phyloP scores from a whole-genome alignment of 345 rosid genomes.

The Reutealis trisperma region DNA sequence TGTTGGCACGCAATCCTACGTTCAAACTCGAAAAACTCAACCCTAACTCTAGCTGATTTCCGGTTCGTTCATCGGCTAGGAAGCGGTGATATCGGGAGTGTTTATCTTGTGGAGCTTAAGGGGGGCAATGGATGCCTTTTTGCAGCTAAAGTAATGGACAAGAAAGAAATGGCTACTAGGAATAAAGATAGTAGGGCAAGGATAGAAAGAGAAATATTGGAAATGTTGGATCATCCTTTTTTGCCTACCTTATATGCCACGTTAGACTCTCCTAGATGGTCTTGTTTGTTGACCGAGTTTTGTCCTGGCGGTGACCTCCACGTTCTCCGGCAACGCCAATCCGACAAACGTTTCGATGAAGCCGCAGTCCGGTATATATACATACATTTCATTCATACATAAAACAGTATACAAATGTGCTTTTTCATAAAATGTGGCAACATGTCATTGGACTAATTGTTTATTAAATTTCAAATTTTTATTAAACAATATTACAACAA shows the following conservation, averaged over 20 bases:
- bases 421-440: no score
- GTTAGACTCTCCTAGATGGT: conserved; percentile 68
- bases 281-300: conserved; percentile 73
- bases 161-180: conserved; percentile 57
- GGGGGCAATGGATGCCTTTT: conserved; percentile 54
- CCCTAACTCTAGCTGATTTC: conserved; percentile 51
- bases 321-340: conserved; percentile 69
- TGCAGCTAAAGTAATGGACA: conserved; percentile 89
- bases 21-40: conserved; percentile 20
- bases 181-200: conserved; percentile 68
- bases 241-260: conserved; percentile 74
- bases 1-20: conserved; percentile 57
- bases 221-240: conserved; percentile 78
- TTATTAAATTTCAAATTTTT: no score
- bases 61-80: conserved; percentile 71
- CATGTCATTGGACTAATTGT: no score
- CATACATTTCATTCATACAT: not conserved
- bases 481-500: no score
- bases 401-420: no score
- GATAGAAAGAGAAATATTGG: conserved; percentile 71
- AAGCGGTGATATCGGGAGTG: conserved; percentile 92
- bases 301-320: conserved; percentile 92
- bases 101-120: conserved; percentile 70
- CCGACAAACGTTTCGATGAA: conserved; percentile 62
- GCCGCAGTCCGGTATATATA: conserved; percentile 62